Evolutionary conservation across 805 yeast genomes (phyloP).

Genomic region (Spathaspora girioi): DNA sequence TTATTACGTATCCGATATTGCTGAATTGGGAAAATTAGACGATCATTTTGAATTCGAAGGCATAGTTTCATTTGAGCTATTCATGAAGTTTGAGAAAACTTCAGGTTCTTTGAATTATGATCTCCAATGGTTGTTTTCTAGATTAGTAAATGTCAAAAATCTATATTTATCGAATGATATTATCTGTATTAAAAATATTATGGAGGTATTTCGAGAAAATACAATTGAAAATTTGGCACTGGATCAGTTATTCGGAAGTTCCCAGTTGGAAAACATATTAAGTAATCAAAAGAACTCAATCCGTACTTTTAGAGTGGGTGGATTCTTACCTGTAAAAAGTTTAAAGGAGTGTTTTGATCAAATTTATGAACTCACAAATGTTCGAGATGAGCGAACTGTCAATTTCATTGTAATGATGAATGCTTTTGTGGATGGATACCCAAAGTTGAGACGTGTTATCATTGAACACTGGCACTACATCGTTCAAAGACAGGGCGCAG

Average conservation of each 20-base stretch:
- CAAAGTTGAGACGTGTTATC: too few species aligned
- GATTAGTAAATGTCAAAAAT: background rate
- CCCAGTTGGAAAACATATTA: background rate
- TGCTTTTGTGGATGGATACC: too few species aligned
- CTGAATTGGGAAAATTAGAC: background rate
- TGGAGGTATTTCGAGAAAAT: too few species aligned
- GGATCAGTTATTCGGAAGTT: background rate
- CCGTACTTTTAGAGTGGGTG: background rate
- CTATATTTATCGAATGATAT: background rate
- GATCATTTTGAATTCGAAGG: background rate
- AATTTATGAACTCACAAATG: too few species aligned
- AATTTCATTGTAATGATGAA: too few species aligned
- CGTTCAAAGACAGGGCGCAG: too few species aligned
- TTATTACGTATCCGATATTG: background rate
- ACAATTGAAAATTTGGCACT: background rate
- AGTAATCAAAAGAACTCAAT: background rate
- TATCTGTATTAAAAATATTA: background rate
- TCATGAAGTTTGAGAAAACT: background rate
- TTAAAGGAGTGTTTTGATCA: too few species aligned
- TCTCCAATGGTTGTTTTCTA: background rate
- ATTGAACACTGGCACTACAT: too few species aligned
- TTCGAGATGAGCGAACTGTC: too few species aligned
- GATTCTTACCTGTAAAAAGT: too few species aligned
- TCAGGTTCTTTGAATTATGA: background rate
- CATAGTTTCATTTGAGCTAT: background rate